A percentile compares a stretch with the other conserved stretches of the same genome.
Evolutionary conservation across 495 filamentous ascomycete genomes (phyloP).

Genomic region (Aspergillus indologenus): DNA sequence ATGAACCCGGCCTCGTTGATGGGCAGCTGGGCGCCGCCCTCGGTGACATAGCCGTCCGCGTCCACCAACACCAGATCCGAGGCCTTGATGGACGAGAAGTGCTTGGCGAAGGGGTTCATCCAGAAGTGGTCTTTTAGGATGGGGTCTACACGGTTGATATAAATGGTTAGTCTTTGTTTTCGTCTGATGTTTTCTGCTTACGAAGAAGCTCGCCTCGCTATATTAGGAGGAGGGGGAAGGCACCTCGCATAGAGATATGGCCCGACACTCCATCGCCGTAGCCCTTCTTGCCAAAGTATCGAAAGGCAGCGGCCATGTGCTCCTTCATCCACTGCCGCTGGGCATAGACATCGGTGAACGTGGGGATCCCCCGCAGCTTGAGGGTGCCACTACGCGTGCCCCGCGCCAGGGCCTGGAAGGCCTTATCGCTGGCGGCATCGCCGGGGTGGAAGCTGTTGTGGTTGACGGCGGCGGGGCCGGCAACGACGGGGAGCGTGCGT

Average conservation of each 20-base stretch:
- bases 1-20: constrained; percentile 68
- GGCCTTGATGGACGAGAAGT: constrained; percentile 53
- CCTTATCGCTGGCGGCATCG: constrained; percentile 9
- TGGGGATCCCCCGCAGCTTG: constrained; percentile 54
- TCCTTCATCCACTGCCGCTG: constrained; percentile 68
- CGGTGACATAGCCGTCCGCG: constrained; percentile 45
- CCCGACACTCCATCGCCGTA: constrained; percentile 70
- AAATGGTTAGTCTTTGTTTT: constrained; percentile 4
- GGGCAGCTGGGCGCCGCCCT: constrained; percentile 48
- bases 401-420: constrained; percentile 41
- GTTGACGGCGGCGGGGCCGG: not conserved
- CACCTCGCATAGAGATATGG: constrained; percentile 55
- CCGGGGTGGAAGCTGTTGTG: constrained; percentile 1
- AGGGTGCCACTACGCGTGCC: constrained; percentile 40
- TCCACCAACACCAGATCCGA: constrained; percentile 52
- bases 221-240: too few relatives aligned
- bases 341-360: constrained; percentile 55
- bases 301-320: constrained; percentile 69
- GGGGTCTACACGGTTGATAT: constrained; percentile 17
- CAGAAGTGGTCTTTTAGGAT: constrained; percentile 60
- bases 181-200: too few relatives aligned
- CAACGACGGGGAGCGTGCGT: constrained; percentile 6
- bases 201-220: too few relatives aligned
- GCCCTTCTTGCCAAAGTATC: constrained; percentile 65
- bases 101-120: constrained; percentile 62